Base-by-base conservation (phyloP, 441 rosid species). In the Sinapis alba region DNA sequence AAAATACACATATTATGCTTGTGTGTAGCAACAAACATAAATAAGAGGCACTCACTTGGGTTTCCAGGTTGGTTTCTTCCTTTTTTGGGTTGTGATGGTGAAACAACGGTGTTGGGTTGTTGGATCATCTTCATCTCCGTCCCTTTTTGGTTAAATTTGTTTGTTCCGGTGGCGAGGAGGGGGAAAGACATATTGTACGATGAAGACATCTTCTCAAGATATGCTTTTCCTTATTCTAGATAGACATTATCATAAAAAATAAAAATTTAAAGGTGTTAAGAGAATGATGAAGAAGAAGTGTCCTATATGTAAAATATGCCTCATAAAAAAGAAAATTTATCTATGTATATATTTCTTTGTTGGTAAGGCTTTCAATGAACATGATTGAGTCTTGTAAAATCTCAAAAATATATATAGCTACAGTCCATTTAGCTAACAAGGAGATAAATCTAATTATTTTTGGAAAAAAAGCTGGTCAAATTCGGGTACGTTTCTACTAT, bases 21-120 rank as follows among this genome's bases (percentile, higher is more conserved):
- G 0, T 65, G n/a, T 62, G 45, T 16, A 73, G 8, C 6, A 27
- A 56, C 2, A 36, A 30, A 21, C 18, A 7, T 66, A 23, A n/a
- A 16, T 23, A 62, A 23, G 63, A 62, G 82, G 58, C 47, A 81
- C 80, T 86, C 83, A 69, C 89, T 72, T 83, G 86, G 83, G 56
- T 74, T 80, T 78, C 89, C 83, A 2, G 89, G 84, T 70, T 83
- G 89, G 68, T 86, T 84, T 75, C 85, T 78, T 65, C 73, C 80
- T 58, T 70, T 86, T 78, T 83, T 84, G 58, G 74, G 83, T 43
- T 86, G 78, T 78, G 77, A 82, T 38, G 87, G 80, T 76, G 86
- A 84, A 75, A 83, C 74, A 41, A 80, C 62, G 62, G 86, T 19
- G 41, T 32, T 71, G 5, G 68, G 16, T 34, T 26, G 64, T 71